These are phyloP conservation scores for Lentinula guzmanii DNA, from an alignment of 768 basidiomycete species.

Conservation along the genomic window DNA sequence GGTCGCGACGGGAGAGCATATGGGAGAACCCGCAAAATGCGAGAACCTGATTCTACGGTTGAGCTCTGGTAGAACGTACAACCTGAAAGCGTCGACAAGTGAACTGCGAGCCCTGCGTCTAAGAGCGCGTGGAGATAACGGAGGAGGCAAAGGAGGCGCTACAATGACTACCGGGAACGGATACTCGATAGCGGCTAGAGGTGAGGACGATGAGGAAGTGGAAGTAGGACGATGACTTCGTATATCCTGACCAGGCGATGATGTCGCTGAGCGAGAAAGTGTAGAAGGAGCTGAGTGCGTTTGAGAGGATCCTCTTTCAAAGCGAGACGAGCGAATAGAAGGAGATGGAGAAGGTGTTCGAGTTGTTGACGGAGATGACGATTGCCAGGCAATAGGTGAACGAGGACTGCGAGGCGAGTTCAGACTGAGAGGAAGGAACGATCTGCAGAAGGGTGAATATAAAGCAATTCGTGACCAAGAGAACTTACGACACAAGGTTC, in stretches of 20 bases:
- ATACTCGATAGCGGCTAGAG: slow-evolving; percentile 4
- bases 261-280: slow-evolving; percentile 3
- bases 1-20: slow-evolving; percentile 15
- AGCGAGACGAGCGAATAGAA: slow-evolving; percentile 11
- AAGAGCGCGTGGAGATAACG: slow-evolving; percentile 32
- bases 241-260: slow-evolving; percentile 10
- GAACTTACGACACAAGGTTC: slow-evolving; percentile 57
- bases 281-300: slow-evolving; percentile 9
- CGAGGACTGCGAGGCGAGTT: slow-evolving; percentile 1
- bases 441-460: background rate
- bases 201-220: background rate
- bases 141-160: slow-evolving; percentile 17
- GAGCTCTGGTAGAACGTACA: slow-evolving; percentile 53
- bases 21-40: slow-evolving; percentile 21
- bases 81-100: slow-evolving; percentile 62
- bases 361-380: slow-evolving; percentile 13
- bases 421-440: slow-evolving; percentile 22
- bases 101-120: slow-evolving; percentile 60
- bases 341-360: slow-evolving; percentile 22
- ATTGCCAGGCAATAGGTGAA: slow-evolving; percentile 18
- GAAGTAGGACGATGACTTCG: background rate
- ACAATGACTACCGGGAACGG: slow-evolving; percentile 9
- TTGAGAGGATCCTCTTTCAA: background rate
- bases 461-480: slow-evolving; percentile 4
- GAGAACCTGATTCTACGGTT: slow-evolving; percentile 17